Percentiles rank a stretch among this genome's conserved stretches.
phyloP scores from a whole-genome alignment of 176 grass and related monocot species.

The Triticum timopheevii region DNA sequence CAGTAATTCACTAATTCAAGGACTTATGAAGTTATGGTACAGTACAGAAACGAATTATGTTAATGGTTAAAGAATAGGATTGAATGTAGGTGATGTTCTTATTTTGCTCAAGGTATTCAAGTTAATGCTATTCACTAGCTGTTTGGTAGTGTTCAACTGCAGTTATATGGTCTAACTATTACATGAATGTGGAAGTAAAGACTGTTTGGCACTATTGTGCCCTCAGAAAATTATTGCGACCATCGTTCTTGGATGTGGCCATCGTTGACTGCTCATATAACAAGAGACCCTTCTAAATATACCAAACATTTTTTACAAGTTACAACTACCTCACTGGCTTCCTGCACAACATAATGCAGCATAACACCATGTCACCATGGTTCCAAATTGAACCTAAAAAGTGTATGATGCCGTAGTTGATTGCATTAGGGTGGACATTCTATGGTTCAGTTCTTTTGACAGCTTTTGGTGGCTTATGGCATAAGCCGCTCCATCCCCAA shows the following conservation, averaged over 20 bases:
- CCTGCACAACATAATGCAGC: background rate
- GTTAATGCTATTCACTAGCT: background rate
- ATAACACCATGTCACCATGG: background rate
- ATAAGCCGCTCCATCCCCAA: no score
- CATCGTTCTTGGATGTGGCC: background rate
- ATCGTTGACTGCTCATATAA: background rate
- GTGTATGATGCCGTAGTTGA: background rate
- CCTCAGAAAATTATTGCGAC: background rate
- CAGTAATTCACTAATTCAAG: background rate
- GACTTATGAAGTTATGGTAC: background rate
- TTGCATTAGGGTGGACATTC: background rate
- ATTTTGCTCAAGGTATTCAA: background rate
- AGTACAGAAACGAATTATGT: background rate
- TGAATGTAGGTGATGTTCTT: background rate
- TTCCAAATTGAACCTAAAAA: constrained; percentile 14
- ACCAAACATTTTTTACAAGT: background rate
- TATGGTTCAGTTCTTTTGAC: background rate
- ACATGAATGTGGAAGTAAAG: background rate
- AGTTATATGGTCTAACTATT: background rate
- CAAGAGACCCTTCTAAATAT: background rate
- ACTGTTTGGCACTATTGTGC: background rate
- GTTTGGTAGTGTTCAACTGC: constrained; percentile 3
- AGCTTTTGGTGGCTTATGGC: no score
- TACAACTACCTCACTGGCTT: constrained; percentile 14
- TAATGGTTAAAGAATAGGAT: background rate